Base-by-base conservation (phyloP, 306 rosid species). In the Citrullus colocynthis region DNA sequence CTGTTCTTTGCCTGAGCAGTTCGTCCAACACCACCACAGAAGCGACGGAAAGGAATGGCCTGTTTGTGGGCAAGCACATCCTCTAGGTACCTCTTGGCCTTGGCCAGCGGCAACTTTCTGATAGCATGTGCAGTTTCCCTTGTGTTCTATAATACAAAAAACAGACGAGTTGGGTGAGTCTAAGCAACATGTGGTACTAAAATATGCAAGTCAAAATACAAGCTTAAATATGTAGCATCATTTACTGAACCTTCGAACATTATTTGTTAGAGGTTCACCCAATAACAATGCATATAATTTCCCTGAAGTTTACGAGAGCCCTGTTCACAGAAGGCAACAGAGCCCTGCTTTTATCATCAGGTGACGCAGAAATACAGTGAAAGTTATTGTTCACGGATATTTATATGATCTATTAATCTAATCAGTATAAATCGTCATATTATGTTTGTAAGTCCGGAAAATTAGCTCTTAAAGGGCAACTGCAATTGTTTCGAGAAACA, bases 1-100 rank as follows among this genome's bases (percentile, higher is more conserved):
- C 99, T 89, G 67, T 81, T 95, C 88, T 92, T 95, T 15, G 99
- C 97, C 85, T 95, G 99, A 57, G 97, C 97, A 0, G 98, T 92
- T 78, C 97, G 89, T 6, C 98, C 98, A 78, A 95, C 98, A 71
- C 97, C 99, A 61, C 99, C 30, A 44, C 99, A 95, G 72, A 95
- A 95, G 21, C 98, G 90, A 36, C 97, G 74, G 87, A 95, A 95
- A 41, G 98, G 98, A 66, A 95, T 95, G 36, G 98, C 98, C 81
- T 95, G 98, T 78, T 95, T 95, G 90, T 95, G 98, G 54, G 82
- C 98, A 80, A 90, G 67, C 37, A 95, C 98, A 88, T 95, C 98
- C 87, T 95, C 98, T 78, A 95, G 70, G 76, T 95, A 95, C 34
- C 92, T 81, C 82, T 95, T 92, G 13, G 98, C 98, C 90, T 95